These are phyloP conservation scores for Cytidiella melzeri DNA, from an alignment of 768 basidiomycete species.

Conservation along the genomic window DNA sequence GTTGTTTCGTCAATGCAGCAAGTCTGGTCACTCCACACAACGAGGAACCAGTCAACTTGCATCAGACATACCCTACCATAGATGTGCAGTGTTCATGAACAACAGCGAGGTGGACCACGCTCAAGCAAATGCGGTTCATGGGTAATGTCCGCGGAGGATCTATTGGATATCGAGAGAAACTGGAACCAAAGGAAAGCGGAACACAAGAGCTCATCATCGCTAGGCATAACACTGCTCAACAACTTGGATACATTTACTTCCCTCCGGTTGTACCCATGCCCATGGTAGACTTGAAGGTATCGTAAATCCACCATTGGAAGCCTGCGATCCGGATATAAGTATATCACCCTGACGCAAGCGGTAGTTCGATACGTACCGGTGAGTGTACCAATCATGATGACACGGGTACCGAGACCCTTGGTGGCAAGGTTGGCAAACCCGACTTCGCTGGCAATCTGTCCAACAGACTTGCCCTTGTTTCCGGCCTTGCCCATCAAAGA, in stretches of 20 bases:
- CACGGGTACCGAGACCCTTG: constrained; percentile 83
- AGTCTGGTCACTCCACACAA: too few relatives aligned
- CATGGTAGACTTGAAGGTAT: constrained; percentile 78
- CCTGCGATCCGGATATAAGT: too few relatives aligned
- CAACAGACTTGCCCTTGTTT: constrained; percentile 77
- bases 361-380: constrained; percentile 21
- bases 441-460: constrained; percentile 65
- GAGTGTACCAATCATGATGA: constrained; percentile 62
- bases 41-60: too few relatives aligned
- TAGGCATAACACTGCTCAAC: background rate
- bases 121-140: too few relatives aligned
- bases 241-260: constrained; percentile 46
- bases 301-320: constrained; percentile 95
- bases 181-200: background rate
- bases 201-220: background rate
- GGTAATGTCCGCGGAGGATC: background rate
- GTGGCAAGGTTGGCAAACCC: constrained; percentile 61
- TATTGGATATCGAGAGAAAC: background rate
- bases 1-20: too few relatives aligned
- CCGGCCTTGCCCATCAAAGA: constrained; percentile 88
- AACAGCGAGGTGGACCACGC: too few relatives aligned
- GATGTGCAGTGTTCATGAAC: too few relatives aligned
- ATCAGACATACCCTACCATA: too few relatives aligned
- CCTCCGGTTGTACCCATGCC: constrained; percentile 86
- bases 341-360: too few relatives aligned